Conservation (phyloP, 164 flowering plant species). For the Tetracentron sinense region DNA sequence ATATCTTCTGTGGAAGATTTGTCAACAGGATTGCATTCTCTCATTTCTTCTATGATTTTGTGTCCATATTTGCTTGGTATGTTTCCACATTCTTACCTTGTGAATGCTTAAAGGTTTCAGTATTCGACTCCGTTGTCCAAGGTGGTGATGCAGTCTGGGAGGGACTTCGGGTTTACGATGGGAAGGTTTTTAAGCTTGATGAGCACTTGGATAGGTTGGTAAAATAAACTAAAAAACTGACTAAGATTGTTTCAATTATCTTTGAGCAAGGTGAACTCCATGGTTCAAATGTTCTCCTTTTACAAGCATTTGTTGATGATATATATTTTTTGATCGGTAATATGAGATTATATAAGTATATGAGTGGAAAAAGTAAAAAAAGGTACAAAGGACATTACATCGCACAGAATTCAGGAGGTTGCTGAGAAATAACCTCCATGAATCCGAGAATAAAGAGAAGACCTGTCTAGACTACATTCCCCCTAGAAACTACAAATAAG, state of each 20-base stretch:
- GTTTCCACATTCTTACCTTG: not conserved
- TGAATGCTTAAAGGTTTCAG: constrained; percentile 65
- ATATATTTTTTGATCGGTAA: too few species aligned
- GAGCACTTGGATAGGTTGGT: constrained; percentile 90
- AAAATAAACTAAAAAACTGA: not conserved
- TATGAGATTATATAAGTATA: too few species aligned
- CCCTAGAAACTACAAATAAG: too few species aligned
- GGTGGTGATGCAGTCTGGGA: constrained; percentile 99
- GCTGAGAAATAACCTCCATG: too few species aligned
- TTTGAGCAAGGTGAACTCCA: not conserved
- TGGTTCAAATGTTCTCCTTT: too few species aligned
- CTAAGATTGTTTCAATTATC: not conserved
- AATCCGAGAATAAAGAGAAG: too few species aligned
- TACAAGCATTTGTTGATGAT: too few species aligned
- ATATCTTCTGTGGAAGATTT: not conserved
- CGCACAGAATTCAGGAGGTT: too few species aligned
- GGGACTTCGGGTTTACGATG: constrained; percentile 80
- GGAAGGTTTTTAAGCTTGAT: constrained; percentile 86
- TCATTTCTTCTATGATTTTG: not conserved
- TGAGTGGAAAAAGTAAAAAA: too few species aligned
- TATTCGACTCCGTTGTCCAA: constrained; percentile 94
- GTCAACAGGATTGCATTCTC: not conserved
- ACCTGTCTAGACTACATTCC: too few species aligned
- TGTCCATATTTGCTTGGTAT: not conserved
- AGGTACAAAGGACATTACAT: too few species aligned